Conservation (phyloP, 148 eudicot genomes). For the Salicornia ramosissima region DNA sequence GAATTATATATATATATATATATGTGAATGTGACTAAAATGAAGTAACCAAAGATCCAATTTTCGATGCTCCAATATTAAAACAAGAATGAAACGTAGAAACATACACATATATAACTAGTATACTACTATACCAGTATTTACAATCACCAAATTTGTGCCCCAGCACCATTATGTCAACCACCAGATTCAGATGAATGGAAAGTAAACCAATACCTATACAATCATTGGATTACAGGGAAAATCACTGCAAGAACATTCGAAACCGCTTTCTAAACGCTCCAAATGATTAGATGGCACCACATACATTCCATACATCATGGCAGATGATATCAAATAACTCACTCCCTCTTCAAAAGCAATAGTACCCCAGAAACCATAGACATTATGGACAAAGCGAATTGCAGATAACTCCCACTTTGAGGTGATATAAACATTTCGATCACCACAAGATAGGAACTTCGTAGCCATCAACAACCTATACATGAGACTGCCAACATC, state of each 20-base stretch:
- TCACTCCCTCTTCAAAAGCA: conserved; percentile 19
- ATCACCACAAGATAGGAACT: conserved; percentile 7
- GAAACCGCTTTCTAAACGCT: conserved; percentile 22
- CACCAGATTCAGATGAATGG: neutral
- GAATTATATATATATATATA: too few relatives aligned
- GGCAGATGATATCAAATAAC: conserved; percentile 9
- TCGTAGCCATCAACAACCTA: conserved; percentile 26
- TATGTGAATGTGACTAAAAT: neutral
- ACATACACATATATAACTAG: neutral
- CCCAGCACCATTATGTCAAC: too few relatives aligned
- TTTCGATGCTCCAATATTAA: neutral
- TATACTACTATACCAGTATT: neutral
- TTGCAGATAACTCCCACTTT: conserved; percentile 27
- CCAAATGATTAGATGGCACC: conserved; percentile 16
- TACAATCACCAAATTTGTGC: neutral
- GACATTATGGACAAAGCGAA: conserved; percentile 14
- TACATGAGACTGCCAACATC: conserved; percentile 19
- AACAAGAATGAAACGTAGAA: neutral
- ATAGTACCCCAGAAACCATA: conserved; percentile 26
- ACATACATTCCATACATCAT: conserved; percentile 13
- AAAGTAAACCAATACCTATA: conserved; percentile 1
- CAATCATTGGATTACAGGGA: too few relatives aligned
- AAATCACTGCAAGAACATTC: conserved; percentile 19
- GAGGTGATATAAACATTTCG: conserved; percentile 16
- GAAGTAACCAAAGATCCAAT: neutral